phyloP scores from a whole-genome alignment of 2,329 filamentous ascomycete species.

The Erysiphe pisi region DNA sequence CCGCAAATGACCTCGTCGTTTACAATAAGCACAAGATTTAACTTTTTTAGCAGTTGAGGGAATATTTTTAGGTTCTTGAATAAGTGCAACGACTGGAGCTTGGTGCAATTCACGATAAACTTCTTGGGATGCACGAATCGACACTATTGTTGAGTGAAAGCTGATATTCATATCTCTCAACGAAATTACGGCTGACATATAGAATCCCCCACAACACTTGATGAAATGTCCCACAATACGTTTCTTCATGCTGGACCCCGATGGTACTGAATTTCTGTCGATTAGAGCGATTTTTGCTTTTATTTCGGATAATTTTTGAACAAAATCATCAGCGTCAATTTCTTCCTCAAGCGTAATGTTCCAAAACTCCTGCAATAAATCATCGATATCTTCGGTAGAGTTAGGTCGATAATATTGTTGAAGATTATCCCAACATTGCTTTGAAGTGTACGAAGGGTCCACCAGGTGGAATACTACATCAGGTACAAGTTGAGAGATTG shows the following conservation, averaged over 20 bases:
- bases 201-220: slow-evolving; percentile 15
- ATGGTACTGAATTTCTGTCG: neutral
- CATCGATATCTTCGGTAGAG: neutral
- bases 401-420: neutral
- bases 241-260: neutral
- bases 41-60: neutral
- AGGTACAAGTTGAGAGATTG: slow-evolving; percentile 25
- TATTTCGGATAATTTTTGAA: neutral
- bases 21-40: neutral
- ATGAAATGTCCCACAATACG: neutral
- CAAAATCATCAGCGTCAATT: neutral
- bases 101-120: slow-evolving; percentile 20
- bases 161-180: neutral
- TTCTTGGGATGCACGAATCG: neutral
- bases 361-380: slow-evolving; percentile 5
- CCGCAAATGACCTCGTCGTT: neutral
- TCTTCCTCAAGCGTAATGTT: neutral
- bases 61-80: neutral
- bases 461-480: slow-evolving; percentile 21
- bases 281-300: neutral
- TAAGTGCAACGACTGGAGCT: neutral
- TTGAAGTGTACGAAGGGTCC: neutral
- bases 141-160: neutral
- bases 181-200: neutral
- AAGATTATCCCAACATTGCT: too few species aligned